Percentiles rank a stretch among this genome's conserved stretches.
Conservation (phyloP, 192 early-diverging fungal genomes). For the Ramicandelaber brevisporus region DNA sequence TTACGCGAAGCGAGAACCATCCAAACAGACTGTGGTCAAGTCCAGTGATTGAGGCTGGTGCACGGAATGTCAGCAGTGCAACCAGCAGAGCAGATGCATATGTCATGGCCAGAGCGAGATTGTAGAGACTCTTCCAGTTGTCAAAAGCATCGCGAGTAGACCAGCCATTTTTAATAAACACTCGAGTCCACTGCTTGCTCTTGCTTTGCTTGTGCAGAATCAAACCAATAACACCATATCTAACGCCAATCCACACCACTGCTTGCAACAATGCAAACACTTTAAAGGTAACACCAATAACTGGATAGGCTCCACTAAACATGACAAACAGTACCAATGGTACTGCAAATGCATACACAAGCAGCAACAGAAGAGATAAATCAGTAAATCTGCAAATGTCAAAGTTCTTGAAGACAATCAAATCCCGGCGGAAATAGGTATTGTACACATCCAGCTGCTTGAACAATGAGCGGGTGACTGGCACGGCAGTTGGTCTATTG, state of each 20-base stretch:
- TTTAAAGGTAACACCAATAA: no score
- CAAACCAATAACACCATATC: constrained; percentile 52
- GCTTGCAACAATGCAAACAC: constrained; percentile 39
- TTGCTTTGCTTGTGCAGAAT: constrained; percentile 60
- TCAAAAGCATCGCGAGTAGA: constrained; percentile 65
- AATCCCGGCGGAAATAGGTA: constrained; percentile 55
- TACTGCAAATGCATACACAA: constrained; percentile 41
- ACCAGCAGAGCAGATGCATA: constrained; percentile 70
- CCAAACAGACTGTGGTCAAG: constrained; percentile 66
- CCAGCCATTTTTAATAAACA: constrained; percentile 87
- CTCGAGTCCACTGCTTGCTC: constrained; percentile 57
- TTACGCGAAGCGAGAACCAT: no score
- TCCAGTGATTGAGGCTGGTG: constrained; percentile 38
- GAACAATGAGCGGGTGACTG: constrained; percentile 10
- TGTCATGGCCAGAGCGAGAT: constrained; percentile 71
- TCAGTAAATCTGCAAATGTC: constrained; percentile 71
- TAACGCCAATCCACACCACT: constrained; percentile 63
- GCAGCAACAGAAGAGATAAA: constrained; percentile 46
- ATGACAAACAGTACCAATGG: constrained; percentile 20
- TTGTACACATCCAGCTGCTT: constrained; percentile 25
- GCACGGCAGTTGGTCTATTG: constrained; percentile 18
- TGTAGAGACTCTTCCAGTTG: constrained; percentile 92
- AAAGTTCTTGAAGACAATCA: constrained; percentile 79
- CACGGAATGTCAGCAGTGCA: constrained; percentile 52
- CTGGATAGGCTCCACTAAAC: constrained; percentile 1